Base-by-base conservation (phyloP, 2,329 filamentous ascomycete genomes). In the Orbilia quercus region DNA sequence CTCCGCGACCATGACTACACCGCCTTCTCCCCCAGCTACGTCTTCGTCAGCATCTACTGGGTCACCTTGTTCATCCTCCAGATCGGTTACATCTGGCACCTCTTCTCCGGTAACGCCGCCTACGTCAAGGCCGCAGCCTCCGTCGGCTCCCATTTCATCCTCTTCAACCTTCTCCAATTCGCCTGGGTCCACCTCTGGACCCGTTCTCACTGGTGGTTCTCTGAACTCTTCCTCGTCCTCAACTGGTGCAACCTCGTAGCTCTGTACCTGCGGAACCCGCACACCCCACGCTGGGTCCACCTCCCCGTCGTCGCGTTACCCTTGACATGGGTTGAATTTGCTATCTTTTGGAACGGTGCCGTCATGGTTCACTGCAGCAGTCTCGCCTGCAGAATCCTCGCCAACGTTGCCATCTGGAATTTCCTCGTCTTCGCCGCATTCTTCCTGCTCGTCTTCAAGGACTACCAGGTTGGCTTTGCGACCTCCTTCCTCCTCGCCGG, bases 301-400 rank as follows among this genome's bases (percentile, higher is more conserved):
- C 82, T 88, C 9, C 87, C 91, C 4, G 88, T 88, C 47, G 87
- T 92, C 20, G 89, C 90, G 14, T 91, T 88, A 0, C 92, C 92
- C 4, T 84, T 96, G 76, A 91, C 90, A 0, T 96, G 91, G 91
- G 92, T 90, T 12, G 91, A 95, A 79, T 88, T 94, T 12, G 90
- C 91, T 28, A 84, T 96, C 59, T 94, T 93, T 84, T 96, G 91
- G 91, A 91, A 92, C 77, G 92, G 92, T 7, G 91, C 92, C 18
- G 88, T 93, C 51, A 90, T 91, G 79, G 86, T 94, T n/a, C 83
- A 83, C n/a, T 84, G 91, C 79, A 85, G 88, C 6, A 85, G 83
- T 67, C 80, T 92, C 2, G 84, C 89, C 1, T 89, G 90, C n/a
- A 84, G 91, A 51, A 89, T 96, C 76, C 86, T 95, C 22, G 92